Percentiles rank a stretch among this genome's conserved stretches.
These are phyloP conservation scores for Paramecium tetraurelia DNA, from an alignment of 73 alveolate species.

Conservation along the genomic window DNA sequence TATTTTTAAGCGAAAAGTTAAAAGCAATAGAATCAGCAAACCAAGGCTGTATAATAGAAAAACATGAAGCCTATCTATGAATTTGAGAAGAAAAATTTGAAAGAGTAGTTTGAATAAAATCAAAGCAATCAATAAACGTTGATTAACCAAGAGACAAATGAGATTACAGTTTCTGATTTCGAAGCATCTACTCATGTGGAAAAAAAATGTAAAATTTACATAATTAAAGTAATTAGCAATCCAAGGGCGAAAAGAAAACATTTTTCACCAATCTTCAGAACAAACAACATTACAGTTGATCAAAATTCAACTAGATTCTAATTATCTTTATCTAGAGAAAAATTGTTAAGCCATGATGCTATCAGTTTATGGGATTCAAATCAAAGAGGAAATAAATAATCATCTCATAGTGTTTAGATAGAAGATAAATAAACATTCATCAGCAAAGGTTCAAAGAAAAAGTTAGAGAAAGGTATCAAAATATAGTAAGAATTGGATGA, in stretches of 20 bases:
- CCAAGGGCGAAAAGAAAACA: not conserved
- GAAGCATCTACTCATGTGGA: not conserved
- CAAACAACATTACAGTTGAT: not conserved
- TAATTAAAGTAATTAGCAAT: slow-evolving; percentile 9
- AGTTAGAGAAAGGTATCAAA: not conserved
- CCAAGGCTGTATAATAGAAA: not conserved
- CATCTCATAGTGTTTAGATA: not conserved
- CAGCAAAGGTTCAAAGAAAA: not conserved
- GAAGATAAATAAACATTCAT: not conserved
- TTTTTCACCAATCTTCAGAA: slow-evolving; percentile 2
- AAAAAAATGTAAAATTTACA: not conserved
- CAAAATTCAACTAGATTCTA: not conserved
- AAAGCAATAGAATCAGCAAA: not conserved
- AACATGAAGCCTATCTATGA: not conserved
- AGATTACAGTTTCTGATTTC: not conserved
- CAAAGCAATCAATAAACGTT: not conserved
- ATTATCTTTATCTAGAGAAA: not conserved
- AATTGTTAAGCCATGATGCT: not conserved
- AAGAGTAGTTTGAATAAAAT: not conserved
- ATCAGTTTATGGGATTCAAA: not conserved
- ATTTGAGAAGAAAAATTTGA: not conserved
- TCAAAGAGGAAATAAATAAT: not conserved
- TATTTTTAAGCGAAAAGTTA: not conserved
- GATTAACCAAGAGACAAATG: not conserved
- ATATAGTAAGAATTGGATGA: not conserved